Evolutionary conservation across 257 asterid species (phyloP).

Genomic region (Cynanchum wilfordii): DNA sequence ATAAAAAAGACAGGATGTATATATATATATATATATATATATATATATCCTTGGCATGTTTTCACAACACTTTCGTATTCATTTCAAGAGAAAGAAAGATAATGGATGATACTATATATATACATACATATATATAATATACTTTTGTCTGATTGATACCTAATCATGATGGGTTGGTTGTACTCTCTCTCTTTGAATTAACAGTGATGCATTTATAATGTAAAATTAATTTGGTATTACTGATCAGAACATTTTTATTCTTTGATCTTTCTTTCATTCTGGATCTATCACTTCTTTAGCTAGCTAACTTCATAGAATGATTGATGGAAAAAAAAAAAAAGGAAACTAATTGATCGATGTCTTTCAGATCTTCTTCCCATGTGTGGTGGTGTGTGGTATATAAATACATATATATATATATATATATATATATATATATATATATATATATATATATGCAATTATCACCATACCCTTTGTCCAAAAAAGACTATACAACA

Average conservation of each 20-base stretch:
- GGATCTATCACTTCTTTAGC: constrained; percentile 42
- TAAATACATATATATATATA: not conserved
- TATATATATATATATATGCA: constrained; percentile 3
- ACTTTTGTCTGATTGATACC: constrained; percentile 4
- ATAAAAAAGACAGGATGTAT: constrained; percentile 11
- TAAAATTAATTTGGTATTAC: not conserved
- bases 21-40: too few relatives aligned
- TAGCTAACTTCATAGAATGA: constrained; percentile 33
- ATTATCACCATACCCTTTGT: constrained; percentile 23
- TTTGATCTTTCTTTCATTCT: constrained; percentile 27
- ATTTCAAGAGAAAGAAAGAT: not conserved
- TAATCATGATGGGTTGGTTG: constrained; percentile 9
- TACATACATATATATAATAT: not conserved
- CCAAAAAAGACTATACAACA: constrained; percentile 25
- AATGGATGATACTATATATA: not conserved
- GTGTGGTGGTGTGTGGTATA: constrained; percentile 7
- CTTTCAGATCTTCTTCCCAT: constrained; percentile 18
- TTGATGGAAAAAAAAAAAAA: constrained; percentile 24
- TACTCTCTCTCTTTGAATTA: constrained; percentile 1
- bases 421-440: not conserved
- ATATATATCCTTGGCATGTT: constrained; percentile 1
- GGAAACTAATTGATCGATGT: constrained; percentile 16
- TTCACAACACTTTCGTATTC: constrained; percentile 8
- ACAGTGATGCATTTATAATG: not conserved
- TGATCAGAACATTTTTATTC: not conserved